Conservation (phyloP, 2,329 filamentous ascomycete species). For the Penicillium griseofulvum region DNA sequence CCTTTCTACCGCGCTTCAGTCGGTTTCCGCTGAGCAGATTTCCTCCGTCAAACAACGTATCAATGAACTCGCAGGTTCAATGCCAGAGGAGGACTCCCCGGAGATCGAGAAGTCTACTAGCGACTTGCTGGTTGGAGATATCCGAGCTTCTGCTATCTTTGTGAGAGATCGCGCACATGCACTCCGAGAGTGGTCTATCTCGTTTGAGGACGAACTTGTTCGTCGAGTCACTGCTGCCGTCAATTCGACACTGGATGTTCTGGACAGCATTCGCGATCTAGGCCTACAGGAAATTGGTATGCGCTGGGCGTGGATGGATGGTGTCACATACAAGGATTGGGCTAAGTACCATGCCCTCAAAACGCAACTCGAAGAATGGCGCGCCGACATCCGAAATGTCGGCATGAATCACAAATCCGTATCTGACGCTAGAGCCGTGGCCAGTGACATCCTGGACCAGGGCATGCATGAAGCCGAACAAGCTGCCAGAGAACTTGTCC, state of each 20-base stretch:
- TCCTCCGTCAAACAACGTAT: constrained; percentile 66
- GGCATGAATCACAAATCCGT: constrained; percentile 72
- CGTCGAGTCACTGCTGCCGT: constrained; percentile 68
- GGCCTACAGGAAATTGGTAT: constrained; percentile 89
- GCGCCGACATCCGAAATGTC: constrained; percentile 72
- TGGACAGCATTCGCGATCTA: constrained; percentile 77
- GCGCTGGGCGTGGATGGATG: constrained; percentile 92
- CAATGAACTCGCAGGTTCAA: constrained; percentile 50
- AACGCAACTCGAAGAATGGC: constrained; percentile 79
- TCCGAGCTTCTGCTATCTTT: constrained; percentile 66
- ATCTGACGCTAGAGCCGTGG: constrained; percentile 63
- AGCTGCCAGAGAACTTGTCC: constrained; percentile 74
- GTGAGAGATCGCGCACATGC: constrained; percentile 76
- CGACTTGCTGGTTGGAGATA: constrained; percentile 52
- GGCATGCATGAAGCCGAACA: constrained; percentile 77
- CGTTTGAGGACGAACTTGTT: constrained; percentile 68
- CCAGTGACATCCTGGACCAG: constrained; percentile 68
- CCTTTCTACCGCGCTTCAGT: constrained; percentile 67
- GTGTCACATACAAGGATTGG: constrained; percentile 96
- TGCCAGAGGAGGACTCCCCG: constrained; percentile 60
- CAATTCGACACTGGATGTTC: constrained; percentile 76
- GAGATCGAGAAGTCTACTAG: constrained; percentile 52
- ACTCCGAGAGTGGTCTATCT: constrained; percentile 72
- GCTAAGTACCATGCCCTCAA: constrained; percentile 88
- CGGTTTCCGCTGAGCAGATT: constrained; percentile 63